A percentile compares a stretch with the other conserved stretches of the same genome.
phyloP scores from a whole-genome alignment of 129 eudicot genomes.

The Pittosporum tobira region DNA sequence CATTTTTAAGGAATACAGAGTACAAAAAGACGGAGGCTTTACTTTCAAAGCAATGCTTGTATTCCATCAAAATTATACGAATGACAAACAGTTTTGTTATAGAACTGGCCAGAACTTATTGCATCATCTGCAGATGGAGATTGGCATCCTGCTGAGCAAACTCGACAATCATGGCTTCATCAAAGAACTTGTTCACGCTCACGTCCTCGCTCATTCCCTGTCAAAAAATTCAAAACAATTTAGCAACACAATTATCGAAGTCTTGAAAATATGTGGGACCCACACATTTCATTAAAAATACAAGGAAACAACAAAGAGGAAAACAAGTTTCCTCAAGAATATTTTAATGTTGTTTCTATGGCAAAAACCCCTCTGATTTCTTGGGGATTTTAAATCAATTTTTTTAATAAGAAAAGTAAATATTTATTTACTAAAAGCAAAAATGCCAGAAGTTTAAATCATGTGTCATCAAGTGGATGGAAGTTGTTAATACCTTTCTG shows the following conservation, averaged over 20 bases:
- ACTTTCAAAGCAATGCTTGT: too few species aligned
- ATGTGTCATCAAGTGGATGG: neutral
- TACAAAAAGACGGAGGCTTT: too few species aligned
- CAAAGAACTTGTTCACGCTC: conserved; percentile 84
- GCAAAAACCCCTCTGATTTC: too few species aligned
- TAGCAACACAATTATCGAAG: neutral
- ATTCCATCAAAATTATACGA: neutral
- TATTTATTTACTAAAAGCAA: too few species aligned
- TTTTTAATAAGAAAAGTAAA: too few species aligned
- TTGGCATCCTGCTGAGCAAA: conserved; percentile 95
- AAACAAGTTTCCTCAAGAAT: neutral
- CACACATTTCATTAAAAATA: neutral
- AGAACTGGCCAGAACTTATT: neutral
- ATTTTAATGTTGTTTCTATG: neutral
- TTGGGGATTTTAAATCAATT: too few species aligned
- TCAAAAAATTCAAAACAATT: conserved; percentile 1
- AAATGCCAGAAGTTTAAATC: neutral
- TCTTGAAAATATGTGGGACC: too few species aligned
- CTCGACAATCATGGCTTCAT: conserved; percentile 97
- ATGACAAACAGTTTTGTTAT: neutral
- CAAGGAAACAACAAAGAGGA: neutral
- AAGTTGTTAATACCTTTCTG: conserved; percentile 73
- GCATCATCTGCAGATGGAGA: conserved; percentile 73
- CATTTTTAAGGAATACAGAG: too few species aligned
- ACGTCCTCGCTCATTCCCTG: conserved; percentile 99